Percentiles rank a stretch among this genome's conserved stretches.
Conservation (phyloP, 805 yeast species). For the Saccharomyces eubayanus region DNA sequence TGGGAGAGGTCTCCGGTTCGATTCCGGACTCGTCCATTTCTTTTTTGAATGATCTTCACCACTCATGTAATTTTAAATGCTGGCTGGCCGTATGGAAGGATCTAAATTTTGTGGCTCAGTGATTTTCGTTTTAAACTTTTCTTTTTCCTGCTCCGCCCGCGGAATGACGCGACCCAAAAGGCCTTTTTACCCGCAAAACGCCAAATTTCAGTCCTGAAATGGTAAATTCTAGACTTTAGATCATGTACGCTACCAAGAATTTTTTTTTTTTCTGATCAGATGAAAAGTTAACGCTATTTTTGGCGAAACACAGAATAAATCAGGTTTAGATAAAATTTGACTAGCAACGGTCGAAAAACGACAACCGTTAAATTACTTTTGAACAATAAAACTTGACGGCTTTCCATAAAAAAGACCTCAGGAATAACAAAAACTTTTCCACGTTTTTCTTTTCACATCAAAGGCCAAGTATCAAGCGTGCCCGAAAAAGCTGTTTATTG, state of each 20-base stretch:
- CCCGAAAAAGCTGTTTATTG: background rate
- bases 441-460: background rate
- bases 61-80: background rate
- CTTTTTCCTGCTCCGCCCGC: background rate
- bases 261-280: background rate
- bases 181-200: background rate
- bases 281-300: background rate
- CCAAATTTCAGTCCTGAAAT: background rate
- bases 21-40: background rate
- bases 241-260: background rate
- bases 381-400: too few relatives aligned
- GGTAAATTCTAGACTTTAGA: background rate
- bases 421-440: background rate
- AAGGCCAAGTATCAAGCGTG: background rate
- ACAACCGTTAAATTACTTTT: background rate
- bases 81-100: background rate
- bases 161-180: background rate
- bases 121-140: background rate
- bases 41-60: background rate
- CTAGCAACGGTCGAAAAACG: background rate
- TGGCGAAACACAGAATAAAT: background rate
- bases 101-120: background rate
- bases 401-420: background rate
- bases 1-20: background rate
- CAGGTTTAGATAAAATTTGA: background rate